These are phyloP conservation scores for Jasminum sambac DNA, from an alignment of 257 asterid species.

Conservation along the genomic window DNA sequence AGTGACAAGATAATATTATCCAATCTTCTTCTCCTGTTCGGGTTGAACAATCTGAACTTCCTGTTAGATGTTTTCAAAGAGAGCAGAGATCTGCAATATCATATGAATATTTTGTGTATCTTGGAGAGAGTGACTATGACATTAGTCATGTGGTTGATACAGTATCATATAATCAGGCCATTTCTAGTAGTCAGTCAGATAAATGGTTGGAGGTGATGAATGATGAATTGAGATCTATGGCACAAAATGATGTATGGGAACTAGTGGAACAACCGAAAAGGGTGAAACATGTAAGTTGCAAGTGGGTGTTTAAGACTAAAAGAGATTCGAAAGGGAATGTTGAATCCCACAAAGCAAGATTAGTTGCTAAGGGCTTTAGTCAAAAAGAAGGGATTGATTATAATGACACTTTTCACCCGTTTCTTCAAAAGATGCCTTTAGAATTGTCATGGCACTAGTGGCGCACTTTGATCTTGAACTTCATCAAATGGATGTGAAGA, in stretches of 20 bases:
- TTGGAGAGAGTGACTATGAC: background rate
- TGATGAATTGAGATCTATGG: background rate
- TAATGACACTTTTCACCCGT: background rate
- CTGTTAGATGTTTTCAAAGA: background rate
- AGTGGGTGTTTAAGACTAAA: background rate
- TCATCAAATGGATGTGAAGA: background rate
- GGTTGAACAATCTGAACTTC: no score
- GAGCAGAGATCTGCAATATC: background rate
- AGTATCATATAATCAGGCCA: background rate
- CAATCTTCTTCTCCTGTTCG: background rate
- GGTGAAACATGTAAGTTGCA: background rate
- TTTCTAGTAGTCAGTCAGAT: background rate
- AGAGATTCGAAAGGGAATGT: background rate
- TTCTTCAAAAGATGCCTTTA: background rate
- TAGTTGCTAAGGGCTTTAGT: background rate
- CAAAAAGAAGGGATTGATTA: background rate
- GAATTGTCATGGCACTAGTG: background rate
- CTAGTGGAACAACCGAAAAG: background rate
- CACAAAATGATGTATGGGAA: background rate
- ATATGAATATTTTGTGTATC: background rate
- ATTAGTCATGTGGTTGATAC: background rate
- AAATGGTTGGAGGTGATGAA: background rate
- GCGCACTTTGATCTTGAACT: background rate
- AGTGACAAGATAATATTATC: background rate
- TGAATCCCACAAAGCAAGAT: background rate